Evolutionary conservation across 495 filamentous ascomycete species (phyloP).

Genomic region (Aspergillus nidulans): DNA sequence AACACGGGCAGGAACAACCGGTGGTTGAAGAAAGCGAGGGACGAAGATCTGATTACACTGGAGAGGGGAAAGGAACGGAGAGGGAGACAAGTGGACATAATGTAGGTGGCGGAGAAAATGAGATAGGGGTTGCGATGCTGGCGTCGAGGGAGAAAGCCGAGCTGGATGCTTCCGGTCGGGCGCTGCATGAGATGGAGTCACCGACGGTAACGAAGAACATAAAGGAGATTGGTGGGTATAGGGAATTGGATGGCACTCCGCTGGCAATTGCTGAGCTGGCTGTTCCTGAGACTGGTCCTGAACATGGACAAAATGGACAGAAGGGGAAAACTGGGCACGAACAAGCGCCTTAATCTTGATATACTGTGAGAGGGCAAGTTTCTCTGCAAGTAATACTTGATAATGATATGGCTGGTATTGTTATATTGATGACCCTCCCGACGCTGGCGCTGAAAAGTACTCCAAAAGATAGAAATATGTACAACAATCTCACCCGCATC

Average conservation of each 20-base stretch:
- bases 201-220: neutral
- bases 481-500: conserved; percentile 11
- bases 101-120: neutral
- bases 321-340: too few species aligned
- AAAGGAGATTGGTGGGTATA: neutral
- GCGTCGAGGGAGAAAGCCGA: conserved; percentile 13
- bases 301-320: neutral
- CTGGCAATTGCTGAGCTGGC: conserved; percentile 1
- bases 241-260: neutral
- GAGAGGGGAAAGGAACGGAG: conserved; percentile 1
- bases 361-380: too few species aligned
- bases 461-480: conserved; percentile 11
- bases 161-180: conserved; percentile 5
- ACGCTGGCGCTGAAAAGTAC: conserved; percentile 16
- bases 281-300: neutral
- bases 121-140: conserved; percentile 13
- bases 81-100: neutral
- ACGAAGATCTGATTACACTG: too few species aligned
- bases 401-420: neutral
- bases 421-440: conserved; percentile 9
- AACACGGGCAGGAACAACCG: too few species aligned
- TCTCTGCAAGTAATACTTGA: too few species aligned
- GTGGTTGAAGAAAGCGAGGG: conserved; percentile 14
- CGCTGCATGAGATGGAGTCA: conserved; percentile 9
- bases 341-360: too few species aligned